Evolutionary conservation across 169 alveolate genomes (phyloP), one percentile per base, ranked within the genome.

Genomic region (Cryptosporidium ubiquitum): DNA sequence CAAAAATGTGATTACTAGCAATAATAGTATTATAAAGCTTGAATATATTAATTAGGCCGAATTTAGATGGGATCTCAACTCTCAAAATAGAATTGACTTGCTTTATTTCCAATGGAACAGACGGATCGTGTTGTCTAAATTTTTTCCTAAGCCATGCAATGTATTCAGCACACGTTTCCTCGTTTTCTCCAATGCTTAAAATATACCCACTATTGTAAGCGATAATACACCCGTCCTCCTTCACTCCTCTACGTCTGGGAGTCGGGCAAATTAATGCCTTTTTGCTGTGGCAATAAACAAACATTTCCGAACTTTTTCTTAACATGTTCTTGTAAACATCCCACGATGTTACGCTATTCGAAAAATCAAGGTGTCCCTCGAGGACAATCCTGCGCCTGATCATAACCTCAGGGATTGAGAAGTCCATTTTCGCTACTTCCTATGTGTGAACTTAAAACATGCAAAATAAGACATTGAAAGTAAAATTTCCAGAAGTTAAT

Each of bases 191-290:
- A 60, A 61, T 47, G 26, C 89, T 52, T 51, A 79, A 18, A 20
- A 79, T 79, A 64, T 79, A 79, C 68, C 89, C 89, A 79, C 79
- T 79, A 31, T 79, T 79, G 29, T 79, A 79, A 7, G 89, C 89
- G 9, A 79, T 47, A 23, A 79, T 58, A 39, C 71, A 79, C 52
- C 89, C 89, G n/a, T 79, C 89, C 49, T 79, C 89, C 49, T 79
- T 79, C 39, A 79, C 68, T n/a, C 89, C 89, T 26, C 89, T 58
- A n/a, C 89, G 55, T 64, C 89, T 79, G 26, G 89, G 89, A 26
- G 89, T 52, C 6, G 89, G 89, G 35, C 89, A 79, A 18, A 79
- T 47, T 29, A 79, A 18, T 7, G 89, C 89, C n/a, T 61, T 79
- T 18, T 79, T 79, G n/a, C 37, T 52, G 12, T 58, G 73, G 33